phyloP scores from a whole-genome alignment of 768 basidiomycete species.

The Myochromella boudieri region DNA sequence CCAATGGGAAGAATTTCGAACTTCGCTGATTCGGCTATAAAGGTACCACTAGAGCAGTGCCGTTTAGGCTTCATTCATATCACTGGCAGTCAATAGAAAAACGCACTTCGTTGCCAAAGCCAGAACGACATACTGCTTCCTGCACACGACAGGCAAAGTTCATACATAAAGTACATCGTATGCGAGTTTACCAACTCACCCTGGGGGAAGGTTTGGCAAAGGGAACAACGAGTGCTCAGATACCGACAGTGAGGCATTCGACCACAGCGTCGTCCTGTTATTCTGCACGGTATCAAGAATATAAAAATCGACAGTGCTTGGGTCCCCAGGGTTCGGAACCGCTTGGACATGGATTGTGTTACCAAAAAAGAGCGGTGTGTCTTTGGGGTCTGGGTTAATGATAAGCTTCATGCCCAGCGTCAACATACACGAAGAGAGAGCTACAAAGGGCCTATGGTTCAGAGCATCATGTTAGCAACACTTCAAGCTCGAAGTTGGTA shows the following conservation, averaged over 20 bases:
- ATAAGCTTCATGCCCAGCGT: too few relatives aligned
- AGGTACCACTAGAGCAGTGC: neutral
- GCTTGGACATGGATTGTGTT: neutral
- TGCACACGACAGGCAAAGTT: neutral
- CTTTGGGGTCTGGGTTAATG: neutral
- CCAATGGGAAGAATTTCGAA: neutral
- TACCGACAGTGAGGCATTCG: neutral
- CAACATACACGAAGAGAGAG: too few relatives aligned
- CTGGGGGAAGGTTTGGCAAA: constrained; percentile 1
- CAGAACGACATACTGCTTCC: constrained; percentile 1
- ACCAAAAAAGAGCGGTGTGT: constrained; percentile 1
- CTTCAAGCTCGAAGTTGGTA: too few relatives aligned
- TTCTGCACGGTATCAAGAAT: constrained; percentile 1
- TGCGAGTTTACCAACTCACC: constrained; percentile 1
- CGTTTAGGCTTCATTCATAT: too few relatives aligned
- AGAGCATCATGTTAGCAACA: too few relatives aligned
- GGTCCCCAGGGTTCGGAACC: constrained; percentile 1
- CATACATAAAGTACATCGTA: neutral
- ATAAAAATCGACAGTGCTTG: constrained; percentile 3
- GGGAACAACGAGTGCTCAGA: constrained; percentile 6
- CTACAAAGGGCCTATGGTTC: too few relatives aligned
- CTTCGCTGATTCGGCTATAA: neutral
- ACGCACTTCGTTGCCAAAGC: neutral
- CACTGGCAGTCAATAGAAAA: too few relatives aligned
- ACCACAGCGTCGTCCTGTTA: neutral